Conservation (phyloP, 768 basidiomycete genomes). For the Lactarius tabidus region DNA sequence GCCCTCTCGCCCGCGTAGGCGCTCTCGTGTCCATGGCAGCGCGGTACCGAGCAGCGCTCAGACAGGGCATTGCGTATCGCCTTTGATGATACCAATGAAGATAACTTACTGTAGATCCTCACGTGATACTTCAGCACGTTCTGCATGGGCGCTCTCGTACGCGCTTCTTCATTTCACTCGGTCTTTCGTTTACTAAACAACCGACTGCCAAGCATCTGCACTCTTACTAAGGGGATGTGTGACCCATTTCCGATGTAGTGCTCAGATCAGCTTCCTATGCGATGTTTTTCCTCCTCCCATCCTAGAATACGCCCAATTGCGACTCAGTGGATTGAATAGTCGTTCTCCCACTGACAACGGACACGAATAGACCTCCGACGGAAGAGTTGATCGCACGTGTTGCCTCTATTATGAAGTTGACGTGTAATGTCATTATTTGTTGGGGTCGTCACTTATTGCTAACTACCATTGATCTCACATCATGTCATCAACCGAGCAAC, state of each 20-base stretch:
- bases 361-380: too few relatives aligned
- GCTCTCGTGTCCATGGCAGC: slow-evolving; percentile 47
- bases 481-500: background rate
- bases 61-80: slow-evolving; percentile 45
- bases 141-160: background rate
- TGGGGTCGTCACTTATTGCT: background rate
- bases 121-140: background rate
- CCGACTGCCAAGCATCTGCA: background rate
- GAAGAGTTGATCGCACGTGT: too few relatives aligned
- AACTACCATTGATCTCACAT: background rate
- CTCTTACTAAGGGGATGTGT: too few relatives aligned
- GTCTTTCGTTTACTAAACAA: too few relatives aligned
- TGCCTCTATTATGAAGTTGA: background rate
- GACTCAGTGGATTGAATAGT: background rate
- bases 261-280: too few relatives aligned
- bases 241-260: background rate
- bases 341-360: too few relatives aligned
- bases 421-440: background rate
- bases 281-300: background rate
- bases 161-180: background rate
- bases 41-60: slow-evolving; percentile 51
- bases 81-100: too few relatives aligned
- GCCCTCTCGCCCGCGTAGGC: slow-evolving; percentile 52
- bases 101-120: too few relatives aligned
- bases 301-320: background rate